A percentile compares a stretch with the other conserved stretches of the same genome.
Conservation (phyloP, 2,329 filamentous ascomycete genomes). For the Colletotrichum magnum region DNA sequence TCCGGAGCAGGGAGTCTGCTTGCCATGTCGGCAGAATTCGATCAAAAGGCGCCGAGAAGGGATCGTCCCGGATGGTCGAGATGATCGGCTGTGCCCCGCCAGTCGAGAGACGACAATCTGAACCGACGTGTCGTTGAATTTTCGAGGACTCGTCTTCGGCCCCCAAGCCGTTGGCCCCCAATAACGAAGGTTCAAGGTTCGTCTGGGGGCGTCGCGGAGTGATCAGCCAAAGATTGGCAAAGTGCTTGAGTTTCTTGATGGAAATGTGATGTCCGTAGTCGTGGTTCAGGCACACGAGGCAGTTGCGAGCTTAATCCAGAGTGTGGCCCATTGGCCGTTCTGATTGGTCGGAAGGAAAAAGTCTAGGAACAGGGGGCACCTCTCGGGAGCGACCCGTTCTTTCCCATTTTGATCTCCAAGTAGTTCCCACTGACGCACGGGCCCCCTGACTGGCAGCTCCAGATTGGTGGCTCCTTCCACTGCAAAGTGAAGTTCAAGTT, state of each 20-base stretch:
- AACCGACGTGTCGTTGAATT: not conserved
- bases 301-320: conserved; percentile 36
- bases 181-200: conserved; percentile 1
- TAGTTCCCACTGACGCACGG: not conserved
- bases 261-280: conserved; percentile 10
- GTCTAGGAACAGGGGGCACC: conserved; percentile 23
- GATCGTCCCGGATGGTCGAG: conserved; percentile 19
- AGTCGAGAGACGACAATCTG: not conserved
- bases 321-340: conserved; percentile 16
- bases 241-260: conserved; percentile 4
- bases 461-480: not conserved
- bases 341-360: conserved; percentile 26
- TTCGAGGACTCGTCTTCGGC: not conserved
- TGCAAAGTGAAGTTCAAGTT: not conserved
- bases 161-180: conserved; percentile 4
- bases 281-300: conserved; percentile 36
- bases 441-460: not conserved
- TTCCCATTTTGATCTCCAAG: conserved; percentile 27
- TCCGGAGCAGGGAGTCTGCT: conserved; percentile 21
- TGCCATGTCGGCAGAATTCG: conserved; percentile 15
- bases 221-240: conserved; percentile 22
- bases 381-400: conserved; percentile 38
- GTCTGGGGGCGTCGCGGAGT: conserved; percentile 2
- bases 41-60: conserved; percentile 17
- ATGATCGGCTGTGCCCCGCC: not conserved